Evolutionary conservation across 73 alveolate genomes (phyloP).

Genomic region (Paramecium octaurelia): DNA sequence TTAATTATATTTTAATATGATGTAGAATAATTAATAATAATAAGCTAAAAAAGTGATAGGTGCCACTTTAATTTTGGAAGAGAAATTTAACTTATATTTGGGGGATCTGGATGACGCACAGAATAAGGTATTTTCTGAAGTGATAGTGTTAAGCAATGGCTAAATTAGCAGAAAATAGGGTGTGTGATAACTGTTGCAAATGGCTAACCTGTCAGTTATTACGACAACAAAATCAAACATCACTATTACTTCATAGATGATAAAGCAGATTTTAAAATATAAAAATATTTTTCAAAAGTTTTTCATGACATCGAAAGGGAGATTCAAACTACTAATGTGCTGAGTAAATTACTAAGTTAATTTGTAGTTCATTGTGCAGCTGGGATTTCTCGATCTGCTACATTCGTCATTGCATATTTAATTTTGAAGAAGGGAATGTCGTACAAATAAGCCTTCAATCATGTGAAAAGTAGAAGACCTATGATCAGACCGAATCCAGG

Average conservation of each 20-base stretch:
- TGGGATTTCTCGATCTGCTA: slow-evolving; percentile 83
- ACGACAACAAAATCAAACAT: background rate
- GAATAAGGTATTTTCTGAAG: background rate
- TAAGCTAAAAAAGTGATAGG: background rate
- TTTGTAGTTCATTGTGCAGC: slow-evolving; percentile 81
- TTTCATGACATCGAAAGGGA: background rate
- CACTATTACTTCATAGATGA: slow-evolving; percentile 13
- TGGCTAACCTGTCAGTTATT: background rate
- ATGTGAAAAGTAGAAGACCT: slow-evolving; percentile 69
- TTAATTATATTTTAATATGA: too few species aligned
- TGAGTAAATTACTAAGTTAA: slow-evolving; percentile 9
- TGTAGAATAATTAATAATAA: background rate
- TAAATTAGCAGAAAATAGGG: background rate
- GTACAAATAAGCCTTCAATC: slow-evolving; percentile 62
- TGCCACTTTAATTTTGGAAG: background rate
- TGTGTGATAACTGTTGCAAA: background rate
- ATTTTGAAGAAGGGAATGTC: slow-evolving; percentile 71
- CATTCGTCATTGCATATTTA: slow-evolving; percentile 75
- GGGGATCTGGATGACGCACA: background rate
- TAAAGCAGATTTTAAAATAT: slow-evolving; percentile 25
- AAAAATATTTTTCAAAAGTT: background rate
- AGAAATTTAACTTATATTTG: background rate
- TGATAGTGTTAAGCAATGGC: background rate
- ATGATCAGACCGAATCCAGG: slow-evolving; percentile 75
- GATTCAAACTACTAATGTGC: background rate